Evolutionary conservation across 2,329 filamentous ascomycete species (phyloP), one percentile per base, ranked within the genome.

Genomic region (Chaetothyriales sp.): DNA sequence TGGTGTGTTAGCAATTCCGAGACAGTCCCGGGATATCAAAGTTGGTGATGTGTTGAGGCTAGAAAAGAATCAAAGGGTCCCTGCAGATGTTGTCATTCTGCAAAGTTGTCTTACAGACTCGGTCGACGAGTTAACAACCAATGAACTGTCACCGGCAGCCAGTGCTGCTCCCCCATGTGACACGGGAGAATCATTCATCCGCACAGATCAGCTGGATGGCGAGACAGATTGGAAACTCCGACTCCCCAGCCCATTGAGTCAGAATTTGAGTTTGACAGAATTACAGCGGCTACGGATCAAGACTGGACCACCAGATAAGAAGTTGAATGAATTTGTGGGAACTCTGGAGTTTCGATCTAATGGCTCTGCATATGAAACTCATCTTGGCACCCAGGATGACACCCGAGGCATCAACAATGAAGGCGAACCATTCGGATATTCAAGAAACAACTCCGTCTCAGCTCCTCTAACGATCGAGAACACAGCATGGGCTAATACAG

Each of bases 141-240:
- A 55, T 36, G 51, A 52, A 54, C 51, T 56, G n/a, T n/a, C n/a
- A n/a, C n/a, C n/a, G n/a, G n/a, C n/a, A n/a, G n/a, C n/a, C n/a
- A n/a, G n/a, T n/a, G n/a, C n/a, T n/a, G n/a, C n/a, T n/a, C n/a
- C n/a, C n/a, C n/a, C n/a, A n/a, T n/a, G n/a, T 5, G 53, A 62
- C 12, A 44, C 25, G 12, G 42, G 49, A 2, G 93, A 98, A 67
- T 90, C 90, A 0, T 98, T 98, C 62, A 96, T 98, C 63, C 79
- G 92, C 54, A 98, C 93, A 1, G 92, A 98, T 66, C 92, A 98
- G 64, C 75, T 98, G 8, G 92, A 98, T 62, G 92, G 92, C 59
- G 92, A 98, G 69, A 98, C 92, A 0, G 92, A 98, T 63, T 98
- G 92, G 93, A 98, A 98, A 68, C 72, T 98, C 51, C 82, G 93